Base-by-base conservation (phyloP, 2,329 filamentous ascomycete genomes). In the Colletotrichum horii region DNA sequence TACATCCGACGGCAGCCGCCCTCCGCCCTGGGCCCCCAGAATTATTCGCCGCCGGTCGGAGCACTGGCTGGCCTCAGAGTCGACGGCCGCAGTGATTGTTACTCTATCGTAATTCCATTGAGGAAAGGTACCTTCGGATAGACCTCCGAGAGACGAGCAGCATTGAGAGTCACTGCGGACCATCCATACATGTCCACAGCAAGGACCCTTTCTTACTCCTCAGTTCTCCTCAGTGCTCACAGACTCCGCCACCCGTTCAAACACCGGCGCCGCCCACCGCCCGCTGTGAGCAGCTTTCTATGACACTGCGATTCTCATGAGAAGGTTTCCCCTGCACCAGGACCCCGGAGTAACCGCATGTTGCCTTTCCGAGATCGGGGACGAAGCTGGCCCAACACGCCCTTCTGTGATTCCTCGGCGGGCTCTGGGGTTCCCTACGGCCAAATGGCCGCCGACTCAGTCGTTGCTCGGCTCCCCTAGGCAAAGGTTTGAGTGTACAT, bases 291-390 rank as follows among this genome's bases (percentile, higher is more conserved):
- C 32, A 64, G 22, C 70, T 69, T 48, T 72, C 55, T 43, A 75
- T 75, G 73, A 72, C 73, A 67, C 69, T 62, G 56, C 26, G 38
- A 72, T 72, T 56, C 55, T 43, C 28, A 34, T 58, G 55, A 55
- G 11, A 72, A 75, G 72, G 68, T 71, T 75, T 48, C 28, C 68
- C 72, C 55, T 71, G 72, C 24, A 52, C 55, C 36, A 34, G 22
- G 43, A 8, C 24, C 34, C 67, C 75, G 71, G 71, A 75, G 71
- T 76, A 75, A 71, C 75, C 75, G 66, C 62, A 76, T 67, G 48
- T 65, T 69, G 71, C 66, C 71, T 75, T 71, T 76, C 75, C 75
- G 75, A 68, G 71, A 60, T 65, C 69, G 73, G 56, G n/a, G 43
- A 52, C 43, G 6, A 52, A 52, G 43, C 28, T 30, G 28, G 43